phyloP scores from a whole-genome alignment of 2,329 filamentous ascomycete species.

The Chaetomium strumarium region DNA sequence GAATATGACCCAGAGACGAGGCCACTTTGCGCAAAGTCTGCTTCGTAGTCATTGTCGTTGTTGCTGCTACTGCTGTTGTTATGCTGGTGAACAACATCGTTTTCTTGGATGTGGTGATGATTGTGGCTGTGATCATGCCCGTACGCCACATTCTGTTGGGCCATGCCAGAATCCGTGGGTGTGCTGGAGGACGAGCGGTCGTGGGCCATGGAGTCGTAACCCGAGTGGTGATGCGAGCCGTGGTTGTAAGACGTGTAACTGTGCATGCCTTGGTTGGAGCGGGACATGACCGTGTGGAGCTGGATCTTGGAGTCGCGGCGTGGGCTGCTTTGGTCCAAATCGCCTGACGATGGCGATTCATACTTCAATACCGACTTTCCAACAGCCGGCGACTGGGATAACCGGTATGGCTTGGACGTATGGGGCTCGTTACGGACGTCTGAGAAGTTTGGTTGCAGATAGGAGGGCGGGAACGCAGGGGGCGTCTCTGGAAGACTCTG shows the following conservation, averaged over 20 bases:
- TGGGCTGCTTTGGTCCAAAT: slow-evolving; percentile 28
- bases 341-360: slow-evolving; percentile 26
- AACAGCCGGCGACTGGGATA: slow-evolving; percentile 21
- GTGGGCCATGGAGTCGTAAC: slow-evolving; percentile 37
- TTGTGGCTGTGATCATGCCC: slow-evolving; percentile 3
- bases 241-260: slow-evolving; percentile 33
- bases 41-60: slow-evolving; percentile 18
- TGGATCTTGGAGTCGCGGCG: slow-evolving; percentile 24
- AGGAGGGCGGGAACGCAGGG: slow-evolving; percentile 40
- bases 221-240: slow-evolving; percentile 36
- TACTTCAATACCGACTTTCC: slow-evolving; percentile 24
- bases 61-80: neutral
- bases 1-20: slow-evolving; percentile 25
- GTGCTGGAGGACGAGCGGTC: slow-evolving; percentile 39
- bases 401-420: slow-evolving; percentile 23
- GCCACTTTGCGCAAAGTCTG: slow-evolving; percentile 27
- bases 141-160: slow-evolving; percentile 14
- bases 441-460: slow-evolving; percentile 45
- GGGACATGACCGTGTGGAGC: slow-evolving; percentile 23
- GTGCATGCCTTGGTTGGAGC: slow-evolving; percentile 20
- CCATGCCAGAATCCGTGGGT: slow-evolving; percentile 31
- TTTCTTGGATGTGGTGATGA: slow-evolving; percentile 2
- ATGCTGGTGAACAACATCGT: neutral
- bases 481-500: slow-evolving; percentile 46
- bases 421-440: slow-evolving; percentile 41